A percentile compares a stretch with the other conserved stretches of the same genome.
phyloP scores from a whole-genome alignment of 805 yeast genomes.

The Saccharomycopsis capsularis region DNA sequence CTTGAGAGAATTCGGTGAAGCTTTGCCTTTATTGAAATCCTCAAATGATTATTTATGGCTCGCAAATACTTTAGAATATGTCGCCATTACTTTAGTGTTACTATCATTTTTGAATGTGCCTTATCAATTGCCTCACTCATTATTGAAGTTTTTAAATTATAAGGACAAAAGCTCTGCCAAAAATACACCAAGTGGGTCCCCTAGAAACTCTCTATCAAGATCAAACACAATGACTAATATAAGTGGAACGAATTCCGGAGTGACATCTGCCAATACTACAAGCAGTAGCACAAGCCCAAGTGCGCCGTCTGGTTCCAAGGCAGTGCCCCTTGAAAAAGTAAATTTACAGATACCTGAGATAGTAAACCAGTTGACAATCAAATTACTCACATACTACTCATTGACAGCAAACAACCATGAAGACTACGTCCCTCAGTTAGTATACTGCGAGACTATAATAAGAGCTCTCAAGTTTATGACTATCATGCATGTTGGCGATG shows the following conservation, averaged over 20 bases:
- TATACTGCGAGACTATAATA: conserved; percentile 64
- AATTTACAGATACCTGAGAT: conserved; percentile 29
- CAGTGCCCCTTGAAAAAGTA: conserved; percentile 18
- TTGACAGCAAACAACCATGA: conserved; percentile 50
- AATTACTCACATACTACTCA: conserved; percentile 39
- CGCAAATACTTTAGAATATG: conserved; percentile 79
- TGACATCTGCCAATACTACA: too few species aligned
- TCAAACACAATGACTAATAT: conserved; percentile 24
- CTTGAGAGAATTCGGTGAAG: conserved; percentile 64
- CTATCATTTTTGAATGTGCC: conserved; percentile 50
- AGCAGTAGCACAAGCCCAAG: conserved; percentile 3
- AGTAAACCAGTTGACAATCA: conserved; percentile 33
- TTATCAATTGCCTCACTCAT: conserved; percentile 38
- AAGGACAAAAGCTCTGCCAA: conserved; percentile 10
- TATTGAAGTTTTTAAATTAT: conserved; percentile 17
- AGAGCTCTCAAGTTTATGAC: conserved; percentile 59
- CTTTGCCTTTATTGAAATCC: conserved; percentile 50
- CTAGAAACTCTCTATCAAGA: conserved; percentile 38
- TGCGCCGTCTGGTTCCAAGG: background rate
- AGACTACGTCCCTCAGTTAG: conserved; percentile 77
- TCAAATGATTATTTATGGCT: conserved; percentile 80
- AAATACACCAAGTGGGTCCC: conserved; percentile 36
- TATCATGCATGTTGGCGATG: conserved; percentile 41
- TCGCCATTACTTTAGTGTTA: conserved; percentile 59
- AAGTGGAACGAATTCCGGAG: conserved; percentile 4